Evolutionary conservation across 2,329 filamentous ascomycete genomes (phyloP), one percentile per base, ranked within the genome.

Genomic region (Trichoderma cornu-damae): DNA sequence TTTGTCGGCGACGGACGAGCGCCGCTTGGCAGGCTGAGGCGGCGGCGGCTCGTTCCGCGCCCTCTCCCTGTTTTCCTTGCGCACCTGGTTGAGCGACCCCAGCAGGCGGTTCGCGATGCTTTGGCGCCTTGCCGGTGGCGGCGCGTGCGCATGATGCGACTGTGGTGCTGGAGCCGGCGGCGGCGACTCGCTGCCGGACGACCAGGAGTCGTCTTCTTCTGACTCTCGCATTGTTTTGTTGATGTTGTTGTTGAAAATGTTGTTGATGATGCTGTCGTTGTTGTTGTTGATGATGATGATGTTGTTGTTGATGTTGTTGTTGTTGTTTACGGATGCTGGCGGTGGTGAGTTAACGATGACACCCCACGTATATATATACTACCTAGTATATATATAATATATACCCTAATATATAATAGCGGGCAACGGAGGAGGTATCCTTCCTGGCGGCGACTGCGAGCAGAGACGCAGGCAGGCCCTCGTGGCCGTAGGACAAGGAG

Each of bases 101-200:
- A 69, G 66, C 5, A 76, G 65, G 40, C 73, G 71, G 46, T 72
- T 70, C 35, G 73, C 73, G 57, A 76, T 71, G 66, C 73, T 76
- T 53, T 71, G 70, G 37, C 74, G 68, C 64, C 73, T 74, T 61
- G 68, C 63, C 28, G 69, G 65, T 63, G 57, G 50, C 30, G 48
- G 32, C 50, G 48, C 37, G 22, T 37, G 50, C n/a, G 26, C 50
- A 35, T 43, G 50, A 54, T 54, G 50, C 14, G 44, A 30, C n/a
- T 35, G 28, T 22, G 38, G 57, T 11, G 55, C 16, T 30, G 55
- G 55, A 12, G 47, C 16, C 30, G 52, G 53, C 24, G 58, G 47
- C 18, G 48, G 47, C 42, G 51, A 48, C 34, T 59, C 58, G 47
- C 58, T 57, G 24, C 48, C 58, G 20, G 38, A 50, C 6, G 53